phyloP scores from a whole-genome alignment of 2,329 filamentous ascomycete genomes.

The Plenodomus lindquistii region DNA sequence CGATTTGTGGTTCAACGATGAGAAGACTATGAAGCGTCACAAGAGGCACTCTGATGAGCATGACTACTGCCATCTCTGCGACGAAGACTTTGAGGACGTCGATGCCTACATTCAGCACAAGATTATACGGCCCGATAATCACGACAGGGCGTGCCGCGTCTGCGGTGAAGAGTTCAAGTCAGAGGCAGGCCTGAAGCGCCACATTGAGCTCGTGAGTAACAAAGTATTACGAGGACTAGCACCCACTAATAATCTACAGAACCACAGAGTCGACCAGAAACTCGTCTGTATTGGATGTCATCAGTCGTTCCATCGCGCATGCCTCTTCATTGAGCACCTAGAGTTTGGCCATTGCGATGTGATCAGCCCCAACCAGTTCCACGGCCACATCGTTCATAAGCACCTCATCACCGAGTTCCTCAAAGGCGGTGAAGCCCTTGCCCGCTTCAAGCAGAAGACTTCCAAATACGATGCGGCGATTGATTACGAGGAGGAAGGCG shows the following conservation, averaged over 20 bases:
- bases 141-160: conserved; percentile 59
- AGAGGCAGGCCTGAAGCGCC: conserved; percentile 54
- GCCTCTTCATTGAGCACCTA: conserved; percentile 57
- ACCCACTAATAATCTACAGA: conserved; percentile 36
- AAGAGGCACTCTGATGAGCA: conserved; percentile 52
- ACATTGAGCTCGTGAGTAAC: conserved; percentile 55
- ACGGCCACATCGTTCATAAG: conserved; percentile 56
- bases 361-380: conserved; percentile 51
- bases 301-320: conserved; percentile 52
- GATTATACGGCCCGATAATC: conserved; percentile 36
- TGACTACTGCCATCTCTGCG: conserved; percentile 52
- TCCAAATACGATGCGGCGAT: conserved; percentile 30
- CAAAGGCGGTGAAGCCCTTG: conserved; percentile 13
- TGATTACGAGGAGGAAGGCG: conserved; percentile 35
- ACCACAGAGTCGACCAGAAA: conserved; percentile 54
- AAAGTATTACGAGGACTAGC: not conserved
- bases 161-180: conserved; percentile 62
- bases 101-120: conserved; percentile 55
- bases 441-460: conserved; percentile 36
- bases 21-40: conserved; percentile 55
- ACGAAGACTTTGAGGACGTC: conserved; percentile 51
- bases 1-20: conserved; percentile 49
- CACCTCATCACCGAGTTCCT: conserved; percentile 47
- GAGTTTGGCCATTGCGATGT: conserved; percentile 56
- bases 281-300: conserved; percentile 59